Percentiles rank a stretch among this genome's conserved stretches.
Conservation (phyloP, 2,329 filamentous ascomycete species). For the Hypoxylon sp. region DNA sequence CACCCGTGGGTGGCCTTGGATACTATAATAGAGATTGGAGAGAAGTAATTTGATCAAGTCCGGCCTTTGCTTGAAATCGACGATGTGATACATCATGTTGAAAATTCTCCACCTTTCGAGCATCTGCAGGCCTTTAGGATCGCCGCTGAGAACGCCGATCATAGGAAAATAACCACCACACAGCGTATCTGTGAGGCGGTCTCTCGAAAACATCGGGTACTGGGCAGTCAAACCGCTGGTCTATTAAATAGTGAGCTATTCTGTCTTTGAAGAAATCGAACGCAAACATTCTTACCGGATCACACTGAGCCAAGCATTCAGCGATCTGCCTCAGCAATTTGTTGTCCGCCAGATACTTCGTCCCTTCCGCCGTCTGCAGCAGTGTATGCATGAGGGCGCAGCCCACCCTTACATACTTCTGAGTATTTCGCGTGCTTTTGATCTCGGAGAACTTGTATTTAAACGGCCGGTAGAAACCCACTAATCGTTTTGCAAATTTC, state of each 20-base stretch:
- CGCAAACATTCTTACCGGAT: slow-evolving; percentile 68
- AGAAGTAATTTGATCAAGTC: slow-evolving; percentile 90
- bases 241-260: slow-evolving; percentile 48
- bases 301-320: slow-evolving; percentile 94
- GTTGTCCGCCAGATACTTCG: slow-evolving; percentile 86
- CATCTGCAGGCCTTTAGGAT: slow-evolving; percentile 83
- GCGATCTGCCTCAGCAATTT: slow-evolving; percentile 93
- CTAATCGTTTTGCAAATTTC: slow-evolving; percentile 93
- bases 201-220: slow-evolving; percentile 86
- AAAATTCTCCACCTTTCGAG: slow-evolving; percentile 97
- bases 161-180: slow-evolving; percentile 95
- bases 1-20: slow-evolving; percentile 88
- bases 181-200: slow-evolving; percentile 84
- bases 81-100: slow-evolving; percentile 99
- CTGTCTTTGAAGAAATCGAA: background rate
- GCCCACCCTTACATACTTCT: slow-evolving; percentile 90
- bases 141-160: slow-evolving; percentile 84
- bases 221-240: slow-evolving; percentile 80
- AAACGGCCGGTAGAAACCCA: slow-evolving; percentile 96
- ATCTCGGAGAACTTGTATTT: slow-evolving; percentile 94
- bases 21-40: slow-evolving; percentile 89
- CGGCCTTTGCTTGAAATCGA: slow-evolving; percentile 88
- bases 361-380: slow-evolving; percentile 84
- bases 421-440: slow-evolving; percentile 88
- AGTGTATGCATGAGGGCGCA: slow-evolving; percentile 88